Percentiles rank a stretch among this genome's conserved stretches.
These are phyloP conservation scores for Podaxis sp. DNA, from an alignment of 768 basidiomycete genomes.

Conservation along the genomic window DNA sequence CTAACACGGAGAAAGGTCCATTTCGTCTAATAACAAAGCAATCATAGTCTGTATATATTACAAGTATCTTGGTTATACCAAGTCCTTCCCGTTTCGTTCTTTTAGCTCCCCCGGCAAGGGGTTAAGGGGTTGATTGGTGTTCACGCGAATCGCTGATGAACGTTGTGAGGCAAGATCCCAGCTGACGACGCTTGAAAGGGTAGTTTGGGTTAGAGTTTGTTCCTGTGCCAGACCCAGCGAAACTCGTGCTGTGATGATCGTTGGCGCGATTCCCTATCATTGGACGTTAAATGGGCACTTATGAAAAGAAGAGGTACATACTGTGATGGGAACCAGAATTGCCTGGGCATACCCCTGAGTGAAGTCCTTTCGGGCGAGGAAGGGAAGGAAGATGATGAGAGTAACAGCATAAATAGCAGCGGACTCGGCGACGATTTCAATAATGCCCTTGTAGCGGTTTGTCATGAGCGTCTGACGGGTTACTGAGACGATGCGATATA, in stretches of 20 bases:
- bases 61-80: neutral
- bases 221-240: slow-evolving; percentile 4
- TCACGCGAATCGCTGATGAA: neutral
- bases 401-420: slow-evolving; percentile 11
- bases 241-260: slow-evolving; percentile 8
- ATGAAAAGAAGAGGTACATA: neutral
- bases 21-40: no score
- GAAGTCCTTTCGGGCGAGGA: slow-evolving; percentile 5
- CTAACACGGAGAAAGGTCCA: no score
- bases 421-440: slow-evolving; percentile 8
- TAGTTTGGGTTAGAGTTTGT: neutral
- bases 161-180: neutral
- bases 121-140: neutral
- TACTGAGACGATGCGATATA: slow-evolving; percentile 4
- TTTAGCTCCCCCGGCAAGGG: neutral
- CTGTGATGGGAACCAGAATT: slow-evolving; percentile 9
- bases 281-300: neutral
- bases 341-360: slow-evolving; percentile 12
- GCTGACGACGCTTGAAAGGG: neutral
- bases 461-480: neutral
- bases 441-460: slow-evolving; percentile 1
- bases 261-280: slow-evolving; percentile 7
- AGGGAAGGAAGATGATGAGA: slow-evolving; percentile 8
- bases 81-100: neutral
- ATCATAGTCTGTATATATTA: no score